A percentile compares a stretch with the other conserved stretches of the same genome.
These are phyloP conservation scores for Lachancea meyersii DNA, from an alignment of 805 yeast species.

Conservation along the genomic window DNA sequence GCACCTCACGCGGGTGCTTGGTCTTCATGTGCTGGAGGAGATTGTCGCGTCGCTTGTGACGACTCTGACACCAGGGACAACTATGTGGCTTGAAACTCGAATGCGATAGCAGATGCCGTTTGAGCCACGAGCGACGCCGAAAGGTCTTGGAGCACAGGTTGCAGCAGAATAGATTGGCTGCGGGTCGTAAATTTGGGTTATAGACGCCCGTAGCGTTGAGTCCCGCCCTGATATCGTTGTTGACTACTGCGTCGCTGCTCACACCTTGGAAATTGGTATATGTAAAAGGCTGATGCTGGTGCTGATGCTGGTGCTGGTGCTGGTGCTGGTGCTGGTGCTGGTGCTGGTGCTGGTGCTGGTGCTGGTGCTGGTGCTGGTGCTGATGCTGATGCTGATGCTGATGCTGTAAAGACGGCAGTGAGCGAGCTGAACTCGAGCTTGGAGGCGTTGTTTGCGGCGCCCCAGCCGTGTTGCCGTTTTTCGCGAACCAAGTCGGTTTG, in stretches of 20 bases:
- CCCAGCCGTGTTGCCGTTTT: background rate
- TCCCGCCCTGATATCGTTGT: background rate
- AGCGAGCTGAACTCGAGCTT: background rate
- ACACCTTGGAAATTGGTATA: background rate
- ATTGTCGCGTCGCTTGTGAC: conserved; percentile 32
- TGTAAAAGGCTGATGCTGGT: conserved; percentile 10
- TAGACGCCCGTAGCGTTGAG: conserved; percentile 1
- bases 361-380: conserved; percentile 10
- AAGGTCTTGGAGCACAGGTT: conserved; percentile 29
- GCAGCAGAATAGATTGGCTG: conserved; percentile 22
- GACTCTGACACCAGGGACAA: conserved; percentile 30
- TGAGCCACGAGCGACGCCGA: conserved; percentile 30
- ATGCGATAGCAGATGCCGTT: conserved; percentile 29
- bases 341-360: conserved; percentile 9
- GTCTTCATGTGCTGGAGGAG: conserved; percentile 30
- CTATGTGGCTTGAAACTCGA: conserved; percentile 22
- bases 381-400: conserved; percentile 1
- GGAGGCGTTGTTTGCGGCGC: background rate
- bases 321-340: conserved; percentile 9
- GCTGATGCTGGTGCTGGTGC: conserved; percentile 1
- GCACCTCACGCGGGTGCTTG: conserved; percentile 25
- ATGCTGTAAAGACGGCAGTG: conserved; percentile 6
- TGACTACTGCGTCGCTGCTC: background rate
- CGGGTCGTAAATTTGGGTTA: background rate
- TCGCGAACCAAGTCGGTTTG: background rate